These are phyloP conservation scores for Climacium dendroides DNA, from an alignment of 225 moss, liverwort and hornwort genomes.

Conservation along the genomic window DNA sequence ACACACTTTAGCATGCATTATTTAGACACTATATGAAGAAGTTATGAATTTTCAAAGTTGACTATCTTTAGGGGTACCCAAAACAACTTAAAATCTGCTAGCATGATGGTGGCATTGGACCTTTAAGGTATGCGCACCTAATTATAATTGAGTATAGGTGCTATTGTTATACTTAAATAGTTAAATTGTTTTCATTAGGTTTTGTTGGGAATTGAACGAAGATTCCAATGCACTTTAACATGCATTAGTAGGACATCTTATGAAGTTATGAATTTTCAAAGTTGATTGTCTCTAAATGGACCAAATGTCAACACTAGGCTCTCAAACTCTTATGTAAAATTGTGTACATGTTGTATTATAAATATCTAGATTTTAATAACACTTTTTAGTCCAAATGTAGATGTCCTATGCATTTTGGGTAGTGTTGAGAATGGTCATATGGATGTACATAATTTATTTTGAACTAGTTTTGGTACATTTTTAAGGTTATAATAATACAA, in stretches of 20 bases:
- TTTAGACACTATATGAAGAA: neutral
- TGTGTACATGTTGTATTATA: neutral
- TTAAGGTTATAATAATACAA: too few species aligned
- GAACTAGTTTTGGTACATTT: neutral
- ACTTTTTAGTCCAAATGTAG: neutral
- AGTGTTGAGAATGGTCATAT: neutral
- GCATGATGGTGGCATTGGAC: neutral
- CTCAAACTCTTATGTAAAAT: neutral
- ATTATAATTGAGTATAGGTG: neutral
- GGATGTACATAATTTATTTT: neutral
- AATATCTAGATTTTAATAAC: neutral
- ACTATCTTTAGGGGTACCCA: neutral
- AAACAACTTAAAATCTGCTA: neutral
- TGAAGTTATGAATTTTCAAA: neutral
- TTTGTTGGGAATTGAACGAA: accelerated
- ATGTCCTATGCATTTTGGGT: too few species aligned
- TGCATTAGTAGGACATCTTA: neutral
- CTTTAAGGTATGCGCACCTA: neutral
- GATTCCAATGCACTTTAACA: neutral
- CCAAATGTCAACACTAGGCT: neutral
- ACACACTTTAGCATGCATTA: neutral
- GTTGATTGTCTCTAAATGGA: neutral
- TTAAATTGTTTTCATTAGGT: neutral
- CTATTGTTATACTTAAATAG: neutral
- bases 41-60: neutral